Percentiles rank a stretch among this genome's conserved stretches.
Evolutionary conservation across 1,284 basidiomycete genomes (phyloP).

Genomic region (Rhizoctonia solani): DNA sequence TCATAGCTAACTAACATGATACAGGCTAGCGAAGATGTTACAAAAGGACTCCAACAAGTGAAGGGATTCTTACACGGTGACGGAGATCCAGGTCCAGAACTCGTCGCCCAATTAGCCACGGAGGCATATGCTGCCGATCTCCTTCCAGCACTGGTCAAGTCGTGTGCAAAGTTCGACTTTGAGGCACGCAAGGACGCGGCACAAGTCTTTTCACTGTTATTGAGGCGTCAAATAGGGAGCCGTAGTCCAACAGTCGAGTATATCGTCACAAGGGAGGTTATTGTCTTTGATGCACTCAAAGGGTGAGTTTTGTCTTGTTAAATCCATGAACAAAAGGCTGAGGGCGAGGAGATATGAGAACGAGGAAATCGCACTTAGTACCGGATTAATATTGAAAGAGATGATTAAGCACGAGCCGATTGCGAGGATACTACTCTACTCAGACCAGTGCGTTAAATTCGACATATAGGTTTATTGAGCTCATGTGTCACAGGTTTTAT

Average conservation of each 20-base stretch:
- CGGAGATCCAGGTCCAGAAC: slow-evolving; percentile 84
- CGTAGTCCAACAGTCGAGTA: slow-evolving; percentile 96
- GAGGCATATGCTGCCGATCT: slow-evolving; percentile 94
- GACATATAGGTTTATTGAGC: neutral
- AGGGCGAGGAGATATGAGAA: slow-evolving; percentile 85
- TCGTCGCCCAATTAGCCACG: slow-evolving; percentile 90
- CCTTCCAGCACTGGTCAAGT: slow-evolving; percentile 77
- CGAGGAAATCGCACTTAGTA: slow-evolving; percentile 94
- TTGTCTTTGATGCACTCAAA: slow-evolving; percentile 85
- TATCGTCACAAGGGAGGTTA: slow-evolving; percentile 79
- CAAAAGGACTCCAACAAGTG: slow-evolving; percentile 87
- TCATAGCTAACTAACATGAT: slow-evolving; percentile 16
- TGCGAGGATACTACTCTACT: slow-evolving; percentile 88
- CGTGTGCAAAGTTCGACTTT: slow-evolving; percentile 90
- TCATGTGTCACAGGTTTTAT: slow-evolving; percentile 75
- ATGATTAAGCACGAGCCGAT: slow-evolving; percentile 94
- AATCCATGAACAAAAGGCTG: too few species aligned
- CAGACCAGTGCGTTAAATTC: slow-evolving; percentile 74
- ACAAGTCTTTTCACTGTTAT: slow-evolving; percentile 95
- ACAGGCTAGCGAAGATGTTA: slow-evolving; percentile 84
- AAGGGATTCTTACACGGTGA: slow-evolving; percentile 87
- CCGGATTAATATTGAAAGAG: slow-evolving; percentile 97
- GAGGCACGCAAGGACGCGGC: slow-evolving; percentile 96
- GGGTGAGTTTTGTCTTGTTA: slow-evolving; percentile 55
- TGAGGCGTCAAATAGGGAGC: slow-evolving; percentile 91